Conservation (phyloP, 139 green algal genomes). For the Pedinophyceae sp. region DNA sequence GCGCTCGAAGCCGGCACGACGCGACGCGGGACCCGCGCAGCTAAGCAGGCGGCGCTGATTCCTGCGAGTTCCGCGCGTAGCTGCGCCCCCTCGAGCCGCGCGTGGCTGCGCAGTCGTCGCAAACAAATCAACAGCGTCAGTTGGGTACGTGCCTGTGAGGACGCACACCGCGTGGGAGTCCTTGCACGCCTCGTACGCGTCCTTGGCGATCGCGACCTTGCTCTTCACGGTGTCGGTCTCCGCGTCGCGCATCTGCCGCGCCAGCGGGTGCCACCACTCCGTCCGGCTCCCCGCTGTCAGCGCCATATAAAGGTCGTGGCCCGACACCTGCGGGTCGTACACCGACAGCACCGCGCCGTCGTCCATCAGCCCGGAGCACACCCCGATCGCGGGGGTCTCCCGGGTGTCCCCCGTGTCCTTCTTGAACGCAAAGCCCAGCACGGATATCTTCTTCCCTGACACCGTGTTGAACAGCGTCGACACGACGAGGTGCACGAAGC, state of each 20-base stretch:
- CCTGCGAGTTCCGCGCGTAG: too few species aligned
- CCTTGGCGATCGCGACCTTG: background rate
- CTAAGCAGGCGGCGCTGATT: too few species aligned
- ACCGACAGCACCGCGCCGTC: constrained; percentile 48
- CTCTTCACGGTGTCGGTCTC: background rate
- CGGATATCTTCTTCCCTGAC: constrained; percentile 78
- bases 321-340: constrained; percentile 74
- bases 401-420: constrained; percentile 91
- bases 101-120: too few species aligned
- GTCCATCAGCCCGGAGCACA: constrained; percentile 70
- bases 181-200: constrained; percentile 3
- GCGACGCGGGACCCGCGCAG: too few species aligned
- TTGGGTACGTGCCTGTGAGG: too few species aligned
- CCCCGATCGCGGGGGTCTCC: constrained; percentile 96
- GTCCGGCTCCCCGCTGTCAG: too few species aligned
- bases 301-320: constrained; percentile 12
- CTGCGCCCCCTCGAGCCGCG: too few species aligned
- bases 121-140: too few species aligned
- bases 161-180: constrained; percentile 3
- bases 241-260: background rate
- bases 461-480: constrained; percentile 99
- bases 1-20: too few species aligned
- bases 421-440: constrained; percentile 99
- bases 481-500: constrained; percentile 91
- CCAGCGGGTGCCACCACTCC: too few species aligned